A percentile compares a stretch with the other conserved stretches of the same genome.
Evolutionary conservation across 2,329 filamentous ascomycete species (phyloP).

Genomic region (Tolypocladium amazonense): DNA sequence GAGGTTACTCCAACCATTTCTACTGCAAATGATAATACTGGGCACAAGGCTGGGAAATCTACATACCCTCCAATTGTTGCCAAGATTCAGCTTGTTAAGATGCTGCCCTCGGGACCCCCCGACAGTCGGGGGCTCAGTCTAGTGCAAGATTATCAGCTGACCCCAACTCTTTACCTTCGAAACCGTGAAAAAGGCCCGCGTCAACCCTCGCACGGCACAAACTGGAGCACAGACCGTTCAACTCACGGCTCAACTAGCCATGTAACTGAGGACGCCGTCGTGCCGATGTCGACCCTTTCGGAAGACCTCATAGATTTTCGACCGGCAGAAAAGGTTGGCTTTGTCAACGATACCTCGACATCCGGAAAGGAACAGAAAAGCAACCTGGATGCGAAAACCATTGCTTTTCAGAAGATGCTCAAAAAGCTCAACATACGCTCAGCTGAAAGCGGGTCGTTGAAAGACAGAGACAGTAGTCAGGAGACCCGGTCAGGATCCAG

Average conservation of each 20-base stretch:
- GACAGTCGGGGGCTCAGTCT: no score
- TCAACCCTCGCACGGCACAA: not conserved
- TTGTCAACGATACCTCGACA: no score
- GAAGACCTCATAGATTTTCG: not conserved
- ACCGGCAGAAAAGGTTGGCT: not conserved
- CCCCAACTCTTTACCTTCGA: not conserved
- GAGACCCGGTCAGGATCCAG: not conserved
- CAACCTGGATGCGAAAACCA: slow-evolving; percentile 5
- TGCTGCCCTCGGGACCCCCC: not conserved
- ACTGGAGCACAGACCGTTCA: not conserved
- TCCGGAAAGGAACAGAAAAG: not conserved
- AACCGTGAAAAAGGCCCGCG: not conserved
- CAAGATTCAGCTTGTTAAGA: not conserved
- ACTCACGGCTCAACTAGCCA: not conserved
- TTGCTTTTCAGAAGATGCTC: slow-evolving; percentile 16
- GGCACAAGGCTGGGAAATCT: no score
- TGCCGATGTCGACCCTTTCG: not conserved
- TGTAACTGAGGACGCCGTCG: not conserved
- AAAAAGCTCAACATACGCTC: slow-evolving; percentile 12
- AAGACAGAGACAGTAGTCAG: not conserved
- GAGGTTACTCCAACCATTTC: not conserved
- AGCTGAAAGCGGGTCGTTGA: not conserved
- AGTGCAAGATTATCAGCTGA: not conserved
- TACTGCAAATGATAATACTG: no score
- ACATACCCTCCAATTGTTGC: not conserved